Percentiles rank a stretch among this genome's conserved stretches.
These are phyloP conservation scores for Platanthera zijinensis DNA, from an alignment of 106 monocot species.

Conservation along the genomic window DNA sequence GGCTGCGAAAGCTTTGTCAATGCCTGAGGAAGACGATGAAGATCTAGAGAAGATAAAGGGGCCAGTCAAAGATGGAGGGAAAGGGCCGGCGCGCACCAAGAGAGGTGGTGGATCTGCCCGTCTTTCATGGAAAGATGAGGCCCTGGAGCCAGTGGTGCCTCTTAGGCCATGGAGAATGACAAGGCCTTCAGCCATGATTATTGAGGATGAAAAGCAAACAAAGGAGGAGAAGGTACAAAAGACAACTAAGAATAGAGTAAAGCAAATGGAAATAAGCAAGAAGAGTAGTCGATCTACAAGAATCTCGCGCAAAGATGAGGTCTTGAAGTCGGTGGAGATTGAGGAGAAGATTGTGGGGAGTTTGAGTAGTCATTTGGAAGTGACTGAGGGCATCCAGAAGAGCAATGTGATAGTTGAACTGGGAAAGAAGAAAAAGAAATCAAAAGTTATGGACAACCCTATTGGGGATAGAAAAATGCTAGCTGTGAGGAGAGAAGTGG, in stretches of 20 bases:
- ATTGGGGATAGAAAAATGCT: not conserved
- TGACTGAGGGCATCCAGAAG: not conserved
- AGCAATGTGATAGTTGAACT: not conserved
- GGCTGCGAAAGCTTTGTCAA: not conserved
- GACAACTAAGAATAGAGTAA: slow-evolving; percentile 7
- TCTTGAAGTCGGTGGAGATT: not conserved
- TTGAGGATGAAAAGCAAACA: not conserved
- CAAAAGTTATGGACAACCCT: not conserved
- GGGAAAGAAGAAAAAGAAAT: not conserved
- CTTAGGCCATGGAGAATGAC: slow-evolving; percentile 1
- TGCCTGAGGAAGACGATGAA: not conserved
- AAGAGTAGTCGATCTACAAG: not conserved
- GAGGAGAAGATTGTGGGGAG: not conserved
- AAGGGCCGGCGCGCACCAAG: not conserved
- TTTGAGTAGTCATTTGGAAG: not conserved
- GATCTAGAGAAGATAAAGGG: not conserved
- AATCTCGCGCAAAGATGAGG: slow-evolving; percentile 1
- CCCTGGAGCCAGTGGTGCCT: slow-evolving; percentile 3
- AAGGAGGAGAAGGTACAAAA: not conserved
- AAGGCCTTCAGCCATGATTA: not conserved
- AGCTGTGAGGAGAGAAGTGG: not conserved
- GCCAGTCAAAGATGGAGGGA: not conserved
- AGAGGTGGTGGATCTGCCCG: slow-evolving; percentile 5
- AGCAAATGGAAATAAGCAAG: slow-evolving; percentile 2
- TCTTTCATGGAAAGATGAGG: slow-evolving; percentile 7